Evolutionary conservation across 495 filamentous ascomycete species (phyloP).

Genomic region (Aeminium ludgeri): DNA sequence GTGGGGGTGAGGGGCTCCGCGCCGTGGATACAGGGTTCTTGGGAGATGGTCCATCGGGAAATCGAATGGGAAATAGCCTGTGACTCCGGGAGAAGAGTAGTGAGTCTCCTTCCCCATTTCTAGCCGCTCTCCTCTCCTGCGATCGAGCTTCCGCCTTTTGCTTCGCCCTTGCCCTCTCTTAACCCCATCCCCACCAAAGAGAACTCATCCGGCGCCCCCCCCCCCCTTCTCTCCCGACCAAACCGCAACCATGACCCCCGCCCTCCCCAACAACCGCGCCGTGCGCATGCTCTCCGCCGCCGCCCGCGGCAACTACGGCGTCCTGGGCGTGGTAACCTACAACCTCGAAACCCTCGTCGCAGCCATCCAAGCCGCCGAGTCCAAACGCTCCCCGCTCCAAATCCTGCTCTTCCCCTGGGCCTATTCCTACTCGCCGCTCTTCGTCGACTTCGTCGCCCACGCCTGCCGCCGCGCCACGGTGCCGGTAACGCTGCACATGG

Average conservation of each 20-base stretch:
- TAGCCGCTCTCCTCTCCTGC: no score
- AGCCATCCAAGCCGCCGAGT: slow-evolving; percentile 59
- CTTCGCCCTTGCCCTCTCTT: no score
- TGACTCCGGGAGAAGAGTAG: no score
- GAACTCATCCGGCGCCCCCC: no score
- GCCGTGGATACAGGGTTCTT: no score
- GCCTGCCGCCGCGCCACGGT: slow-evolving; percentile 41
- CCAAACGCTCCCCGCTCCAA: slow-evolving; percentile 56
- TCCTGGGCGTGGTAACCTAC: slow-evolving; percentile 67
- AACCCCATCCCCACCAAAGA: no score
- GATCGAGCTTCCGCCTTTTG: no score
- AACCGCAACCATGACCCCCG: slow-evolving; percentile 1
- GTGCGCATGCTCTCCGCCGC: slow-evolving; percentile 53
- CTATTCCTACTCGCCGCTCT: slow-evolving; percentile 47
- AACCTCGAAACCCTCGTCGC: slow-evolving; percentile 73
- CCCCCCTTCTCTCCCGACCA: not conserved
- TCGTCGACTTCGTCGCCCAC: slow-evolving; percentile 47
- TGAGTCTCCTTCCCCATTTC: no score
- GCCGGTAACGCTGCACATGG: slow-evolving; percentile 20
- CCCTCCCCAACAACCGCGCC: slow-evolving; percentile 37
- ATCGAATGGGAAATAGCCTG: no score
- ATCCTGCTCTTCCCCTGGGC: slow-evolving; percentile 83
- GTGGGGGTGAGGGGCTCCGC: no score
- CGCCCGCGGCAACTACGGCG: slow-evolving; percentile 45
- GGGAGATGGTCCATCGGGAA: no score